Base-by-base conservation (phyloP, 331 rosid genomes). In the Quercus lobata region DNA sequence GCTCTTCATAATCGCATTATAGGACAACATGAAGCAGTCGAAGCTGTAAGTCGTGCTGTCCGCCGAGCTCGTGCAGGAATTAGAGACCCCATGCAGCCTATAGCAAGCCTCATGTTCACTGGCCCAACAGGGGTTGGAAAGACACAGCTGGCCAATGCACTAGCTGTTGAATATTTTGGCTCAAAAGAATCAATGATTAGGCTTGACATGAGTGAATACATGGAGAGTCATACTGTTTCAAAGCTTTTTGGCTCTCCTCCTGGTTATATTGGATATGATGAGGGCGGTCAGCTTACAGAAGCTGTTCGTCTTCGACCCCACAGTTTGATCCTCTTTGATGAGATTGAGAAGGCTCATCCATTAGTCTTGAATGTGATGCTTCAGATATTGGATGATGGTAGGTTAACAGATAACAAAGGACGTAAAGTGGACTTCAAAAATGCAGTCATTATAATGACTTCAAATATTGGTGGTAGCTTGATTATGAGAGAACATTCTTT, bases 111-210 rank as follows among this genome's bases (percentile, higher is more conserved):
- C 81, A 21, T 82, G 25, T 82, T 86, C 60, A 76, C 84, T 17
- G 84, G 86, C 10, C 86, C 89, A 29, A 83, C 86, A 15, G 80
- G 89, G 16, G 89, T 86, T 22, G 84, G 89, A 1, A 79, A 82
- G 56, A 76, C 84, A 0, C 77, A 83, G 61, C 44, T 86, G 19
- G 87, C 87, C n/a, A 74, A 56, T 14, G 57, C 84, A 2, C 75
- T 86, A 27, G 76, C 82, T 14, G 34, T 55, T 6, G 75, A 79
- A 72, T 82, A 76, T 58, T 86, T 79, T 55, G 84, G 86, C 15
- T 79, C 81, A 3, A 77, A 77, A 46, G 87, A 83, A 30, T 61
- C 79, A 15, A 73, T 83, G n/a, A 21, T 83, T 46, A 73, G 87
- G 71, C 69, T 80, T 24, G 83, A 86, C 65, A 83, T 86, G 83